A percentile compares a stretch with the other conserved stretches of the same genome.
phyloP scores from a whole-genome alignment of 2,329 filamentous ascomycete genomes.

The Ciborinia camelliae region DNA sequence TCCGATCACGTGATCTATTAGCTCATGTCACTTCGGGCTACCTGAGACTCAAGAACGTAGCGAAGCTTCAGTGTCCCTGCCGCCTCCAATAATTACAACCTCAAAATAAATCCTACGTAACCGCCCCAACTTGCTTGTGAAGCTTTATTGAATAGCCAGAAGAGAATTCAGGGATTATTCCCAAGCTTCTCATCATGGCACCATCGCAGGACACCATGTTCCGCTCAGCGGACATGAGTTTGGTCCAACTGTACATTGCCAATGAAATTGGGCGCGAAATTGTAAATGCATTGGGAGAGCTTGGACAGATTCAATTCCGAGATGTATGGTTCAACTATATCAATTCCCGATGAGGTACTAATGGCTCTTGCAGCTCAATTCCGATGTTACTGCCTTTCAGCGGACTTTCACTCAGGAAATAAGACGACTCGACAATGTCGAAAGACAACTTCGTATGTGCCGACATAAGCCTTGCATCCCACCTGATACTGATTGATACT shows the following conservation, averaged over 20 bases:
- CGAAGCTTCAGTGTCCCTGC: slow-evolving; percentile 10
- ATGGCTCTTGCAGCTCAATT: slow-evolving; percentile 67
- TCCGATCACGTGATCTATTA: neutral
- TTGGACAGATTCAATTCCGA: slow-evolving; percentile 94
- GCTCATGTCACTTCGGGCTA: neutral
- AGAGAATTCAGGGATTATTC: slow-evolving; percentile 23
- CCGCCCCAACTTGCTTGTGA: slow-evolving; percentile 1
- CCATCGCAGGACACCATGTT: slow-evolving; percentile 86
- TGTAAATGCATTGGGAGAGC: slow-evolving; percentile 91
- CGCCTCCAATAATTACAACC: slow-evolving; percentile 14
- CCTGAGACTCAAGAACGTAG: neutral
- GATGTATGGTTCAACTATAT: slow-evolving; percentile 60
- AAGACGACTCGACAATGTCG: slow-evolving; percentile 93
- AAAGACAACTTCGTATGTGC: slow-evolving; percentile 86
- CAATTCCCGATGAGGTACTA: slow-evolving; percentile 20
- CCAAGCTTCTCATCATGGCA: slow-evolving; percentile 49
- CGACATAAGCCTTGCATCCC: slow-evolving; percentile 5
- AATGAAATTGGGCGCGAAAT: slow-evolving; percentile 99
- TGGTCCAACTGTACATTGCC: slow-evolving; percentile 99
- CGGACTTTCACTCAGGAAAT: slow-evolving; percentile 98
- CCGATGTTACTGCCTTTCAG: slow-evolving; percentile 90
- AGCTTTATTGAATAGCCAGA: slow-evolving; percentile 26
- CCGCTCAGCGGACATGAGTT: slow-evolving; percentile 99
- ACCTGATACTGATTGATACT: slow-evolving; percentile 21
- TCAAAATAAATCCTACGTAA: slow-evolving; percentile 12